Percentiles rank a stretch among this genome's conserved stretches.
phyloP scores from a whole-genome alignment of 2,329 filamentous ascomycete species.

The Aspergillus luchuensis region DNA sequence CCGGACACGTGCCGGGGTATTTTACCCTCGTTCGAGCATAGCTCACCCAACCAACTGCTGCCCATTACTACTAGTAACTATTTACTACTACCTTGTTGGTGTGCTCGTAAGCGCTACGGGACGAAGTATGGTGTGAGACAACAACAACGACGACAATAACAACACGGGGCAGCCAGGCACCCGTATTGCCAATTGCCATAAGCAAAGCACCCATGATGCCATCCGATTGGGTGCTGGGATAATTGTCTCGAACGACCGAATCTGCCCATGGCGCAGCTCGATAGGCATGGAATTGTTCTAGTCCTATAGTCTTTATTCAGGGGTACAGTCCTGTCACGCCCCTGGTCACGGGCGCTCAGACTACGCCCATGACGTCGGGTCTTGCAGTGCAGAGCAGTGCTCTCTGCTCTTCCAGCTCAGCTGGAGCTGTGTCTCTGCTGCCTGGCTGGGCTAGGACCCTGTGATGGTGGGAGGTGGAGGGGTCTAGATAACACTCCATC shows the following conservation, averaged over 20 bases:
- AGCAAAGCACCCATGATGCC: background rate
- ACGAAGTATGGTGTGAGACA: background rate
- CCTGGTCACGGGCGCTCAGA: background rate
- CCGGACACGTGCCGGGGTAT: background rate
- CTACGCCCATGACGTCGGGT: background rate
- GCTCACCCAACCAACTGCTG: background rate
- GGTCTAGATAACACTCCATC: background rate
- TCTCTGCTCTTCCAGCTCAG: background rate
- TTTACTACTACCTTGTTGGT: background rate
- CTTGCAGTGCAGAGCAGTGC: background rate
- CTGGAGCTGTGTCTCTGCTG: background rate
- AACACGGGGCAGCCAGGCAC: background rate
- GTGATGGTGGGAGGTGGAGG: background rate
- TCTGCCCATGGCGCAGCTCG: background rate
- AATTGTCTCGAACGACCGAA: conserved; percentile 1
- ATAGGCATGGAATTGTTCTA: conserved; percentile 1
- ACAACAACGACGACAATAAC: background rate
- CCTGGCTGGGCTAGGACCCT: background rate
- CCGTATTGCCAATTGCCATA: background rate
- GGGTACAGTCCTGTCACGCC: background rate
- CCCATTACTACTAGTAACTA: too few relatives aligned
- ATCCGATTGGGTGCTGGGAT: background rate
- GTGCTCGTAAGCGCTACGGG: background rate
- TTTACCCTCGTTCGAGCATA: background rate
- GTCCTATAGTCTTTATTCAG: background rate